Evolutionary conservation across 1,139 yeast genomes (phyloP).

Genomic region (Candida sp.): DNA sequence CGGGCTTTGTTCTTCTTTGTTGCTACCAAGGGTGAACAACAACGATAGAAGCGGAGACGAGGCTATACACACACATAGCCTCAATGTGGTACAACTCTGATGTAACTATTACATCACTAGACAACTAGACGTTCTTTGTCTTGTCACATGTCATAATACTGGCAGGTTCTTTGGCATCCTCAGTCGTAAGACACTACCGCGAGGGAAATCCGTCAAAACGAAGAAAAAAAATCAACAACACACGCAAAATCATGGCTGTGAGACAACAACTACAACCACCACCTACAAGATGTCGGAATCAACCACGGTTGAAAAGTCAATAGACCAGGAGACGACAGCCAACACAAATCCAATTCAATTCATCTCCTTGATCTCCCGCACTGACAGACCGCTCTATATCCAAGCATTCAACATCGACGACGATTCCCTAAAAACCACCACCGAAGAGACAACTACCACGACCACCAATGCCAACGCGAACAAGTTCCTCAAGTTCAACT

Average conservation of each 20-base stretch:
- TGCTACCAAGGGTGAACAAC: background rate
- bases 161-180: too few relatives aligned
- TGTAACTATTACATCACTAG: background rate
- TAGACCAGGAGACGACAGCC: background rate
- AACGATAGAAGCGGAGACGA: background rate
- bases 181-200: too few relatives aligned
- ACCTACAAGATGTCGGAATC: background rate
- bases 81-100: background rate
- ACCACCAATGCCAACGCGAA: slow-evolving; percentile 29
- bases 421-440: slow-evolving; percentile 4
- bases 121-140: background rate
- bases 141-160: too few relatives aligned
- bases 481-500: slow-evolving; percentile 60
- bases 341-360: slow-evolving; percentile 33
- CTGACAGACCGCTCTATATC: slow-evolving; percentile 63
- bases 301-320: background rate
- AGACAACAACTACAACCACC: background rate
- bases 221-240: background rate
- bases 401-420: slow-evolving; percentile 47
- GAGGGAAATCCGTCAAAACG: background rate
- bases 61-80: background rate
- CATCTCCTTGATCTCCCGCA: slow-evolving; percentile 57
- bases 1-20: too few relatives aligned
- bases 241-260: background rate
- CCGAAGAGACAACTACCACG: slow-evolving; percentile 13